Evolutionary conservation across 2,329 filamentous ascomycete species (phyloP), one percentile per base, ranked within the genome.

Genomic region (Microdochium trichocladiopsis): DNA sequence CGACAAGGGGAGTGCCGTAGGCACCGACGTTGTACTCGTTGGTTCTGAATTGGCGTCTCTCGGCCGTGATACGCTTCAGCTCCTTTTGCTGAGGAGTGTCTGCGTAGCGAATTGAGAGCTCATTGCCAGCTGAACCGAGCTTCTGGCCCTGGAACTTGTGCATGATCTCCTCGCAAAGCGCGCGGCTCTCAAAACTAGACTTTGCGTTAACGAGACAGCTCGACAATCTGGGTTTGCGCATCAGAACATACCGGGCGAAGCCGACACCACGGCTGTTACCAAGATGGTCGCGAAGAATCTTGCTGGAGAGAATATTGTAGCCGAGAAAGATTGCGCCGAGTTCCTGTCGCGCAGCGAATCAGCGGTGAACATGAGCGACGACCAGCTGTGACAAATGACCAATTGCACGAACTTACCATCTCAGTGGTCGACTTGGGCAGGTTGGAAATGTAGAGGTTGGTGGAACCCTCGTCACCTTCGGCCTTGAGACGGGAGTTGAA

Each of bases 401-500:
- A 8, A 3, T 12, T 6, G 10, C 6, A 8, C 37, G 21, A 6
- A 75, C 86, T 67, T 70, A 93, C 91, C 61, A 90, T 85, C 75
- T 99, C 95, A 50, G 89, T 95, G 79, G 95, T 84, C 57, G 86
- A 83, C 71, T 93, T 92, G 33, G 94, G 94, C 47, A 99, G 81
- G 71, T 97, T 99, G 25, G 95, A 99, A 57, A 97, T 92, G 71
- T 99, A 99, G 57, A 99, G 82, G 67, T 99, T 99, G 58, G 94
- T 97, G 48, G 95, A 97, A 43, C 72, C 65, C 50, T 88, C 88
- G 64, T 99, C 93, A 52, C 92, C 88, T 64, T 97, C 89, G 47
- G 94, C 93, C 79, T 99, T 97, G 62, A 99, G 87, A 61, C 95
- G 91, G 60, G 92, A 92, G 71, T 99, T 99, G 74, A 97, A 96